Evolutionary conservation across 2,329 filamentous ascomycete species (phyloP), one percentile per base, ranked within the genome.

Genomic region (Emydomyces testavorans): DNA sequence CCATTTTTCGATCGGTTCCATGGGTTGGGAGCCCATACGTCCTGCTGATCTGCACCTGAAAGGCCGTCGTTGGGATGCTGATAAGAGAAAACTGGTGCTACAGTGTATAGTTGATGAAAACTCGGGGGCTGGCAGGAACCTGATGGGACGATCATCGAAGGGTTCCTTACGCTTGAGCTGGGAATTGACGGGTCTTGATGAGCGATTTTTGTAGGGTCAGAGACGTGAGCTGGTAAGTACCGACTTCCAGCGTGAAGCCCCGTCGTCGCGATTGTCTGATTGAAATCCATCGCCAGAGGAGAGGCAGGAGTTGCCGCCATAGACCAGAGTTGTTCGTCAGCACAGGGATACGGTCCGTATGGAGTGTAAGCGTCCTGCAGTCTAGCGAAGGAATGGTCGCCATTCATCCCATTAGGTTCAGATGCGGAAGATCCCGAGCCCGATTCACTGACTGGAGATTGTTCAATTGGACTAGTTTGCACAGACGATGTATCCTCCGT

Each of bases 401-500:
- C 29, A 29, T 43, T 42, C 5, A 46, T 23, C 4, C 28, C 18
- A 7, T 39, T 39, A n/a, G 36, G 13, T 18, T 52, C 47, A 4
- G 47, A 44, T n/a, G 37, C 21, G 8, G 43, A 23, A 13, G 47
- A 49, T 13, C 21, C 45, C 32, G 47, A 49, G 13, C 23, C 20
- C 6, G 50, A 47, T 11, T 50, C 50, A 18, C 42, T 50, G 7
- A 36, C 23, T 13, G 46, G 42, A 15, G 50, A 52, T 24, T 26
- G 37, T 11, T 44, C 41, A n/a, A 48, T 40, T 16, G 40, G 41
- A 21, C 50, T 48, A 28, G 46, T 18, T 23, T 39, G 50, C 16
- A 66, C 62, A 7, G 64, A 62, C 1, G 65, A 66, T 13, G 65
- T 59, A 34, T 66, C 65, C n/a, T 63, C 58, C 16, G 63, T 64